Conservation (phyloP, 2,329 filamentous ascomycete species). For the Claviceps sorghi region DNA sequence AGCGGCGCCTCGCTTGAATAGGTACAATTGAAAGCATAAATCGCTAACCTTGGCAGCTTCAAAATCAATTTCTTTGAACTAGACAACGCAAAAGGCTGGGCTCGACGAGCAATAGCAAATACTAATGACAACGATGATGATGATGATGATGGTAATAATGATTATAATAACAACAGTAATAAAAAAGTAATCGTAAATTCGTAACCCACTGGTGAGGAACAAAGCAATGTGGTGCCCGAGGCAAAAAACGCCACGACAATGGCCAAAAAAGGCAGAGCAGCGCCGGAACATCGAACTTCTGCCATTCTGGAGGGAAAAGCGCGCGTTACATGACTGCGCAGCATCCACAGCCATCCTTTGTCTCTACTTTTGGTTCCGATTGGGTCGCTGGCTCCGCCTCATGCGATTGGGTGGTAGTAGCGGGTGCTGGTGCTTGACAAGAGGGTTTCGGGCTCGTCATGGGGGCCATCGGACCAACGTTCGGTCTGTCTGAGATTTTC, state of each 20-base stretch:
- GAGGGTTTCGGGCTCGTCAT: constrained; percentile 10
- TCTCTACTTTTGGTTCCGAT: constrained; percentile 14
- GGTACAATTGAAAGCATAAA: constrained; percentile 2
- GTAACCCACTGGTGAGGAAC: constrained; percentile 9
- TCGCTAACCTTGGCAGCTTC: constrained; percentile 3
- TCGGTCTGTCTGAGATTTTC: constrained; percentile 31
- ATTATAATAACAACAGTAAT: background rate
- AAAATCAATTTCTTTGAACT: background rate
- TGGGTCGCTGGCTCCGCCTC: constrained; percentile 1
- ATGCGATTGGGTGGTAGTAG: constrained; percentile 9
- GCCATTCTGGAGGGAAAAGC: no score
- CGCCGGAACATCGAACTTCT: no score
- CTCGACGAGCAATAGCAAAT: background rate
- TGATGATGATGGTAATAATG: background rate
- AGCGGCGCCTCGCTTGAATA: background rate
- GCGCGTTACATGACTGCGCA: constrained; percentile 33
- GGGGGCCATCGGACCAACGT: constrained; percentile 26
- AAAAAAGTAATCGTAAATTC: constrained; percentile 9
- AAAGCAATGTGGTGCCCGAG: background rate
- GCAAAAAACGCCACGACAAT: background rate
- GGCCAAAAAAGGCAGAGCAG: background rate
- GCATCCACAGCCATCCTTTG: constrained; percentile 33
- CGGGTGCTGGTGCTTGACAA: constrained; percentile 17
- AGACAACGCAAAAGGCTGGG: background rate
- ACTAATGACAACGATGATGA: background rate